These are phyloP conservation scores for Xylaria venustula DNA, from an alignment of 495 filamentous ascomycete species.

Conservation along the genomic window DNA sequence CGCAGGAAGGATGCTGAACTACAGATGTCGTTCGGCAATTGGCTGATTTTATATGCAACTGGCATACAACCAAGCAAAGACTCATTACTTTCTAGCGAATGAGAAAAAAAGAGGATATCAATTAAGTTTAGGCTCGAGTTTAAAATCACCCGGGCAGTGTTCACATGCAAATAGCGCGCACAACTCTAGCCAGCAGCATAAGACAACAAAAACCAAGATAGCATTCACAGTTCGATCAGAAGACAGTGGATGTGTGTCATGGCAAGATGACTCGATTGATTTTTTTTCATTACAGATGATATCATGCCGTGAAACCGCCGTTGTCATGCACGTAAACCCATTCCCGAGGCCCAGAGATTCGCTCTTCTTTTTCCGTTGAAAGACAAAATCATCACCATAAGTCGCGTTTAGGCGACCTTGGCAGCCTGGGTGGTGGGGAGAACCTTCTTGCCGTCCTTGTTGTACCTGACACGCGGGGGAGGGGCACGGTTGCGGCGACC, in stretches of 20 bases:
- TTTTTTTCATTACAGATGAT: conserved; percentile 32
- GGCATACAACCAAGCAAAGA: no score
- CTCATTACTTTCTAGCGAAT: no score
- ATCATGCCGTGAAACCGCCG: conserved; percentile 31
- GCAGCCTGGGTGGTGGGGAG: conserved; percentile 70
- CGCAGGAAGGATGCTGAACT: no score
- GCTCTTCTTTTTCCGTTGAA: conserved; percentile 21
- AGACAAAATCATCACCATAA: conserved; percentile 20
- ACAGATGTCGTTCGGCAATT: no score
- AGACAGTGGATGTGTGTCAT: conserved; percentile 6
- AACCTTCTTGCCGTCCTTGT: conserved; percentile 99
- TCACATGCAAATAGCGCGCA: no score
- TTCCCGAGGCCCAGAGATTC: conserved; percentile 29
- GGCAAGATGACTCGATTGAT: conserved; percentile 32
- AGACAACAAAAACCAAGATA: neutral
- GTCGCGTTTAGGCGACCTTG: conserved; percentile 36
- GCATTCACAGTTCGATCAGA: neutral
- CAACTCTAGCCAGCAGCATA: no score
- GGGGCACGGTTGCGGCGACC: conserved; percentile 98
- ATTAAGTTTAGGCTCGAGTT: no score
- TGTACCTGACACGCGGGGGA: conserved; percentile 95
- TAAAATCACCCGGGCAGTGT: no score
- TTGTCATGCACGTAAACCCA: conserved; percentile 28
- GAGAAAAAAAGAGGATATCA: no score
- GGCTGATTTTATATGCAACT: no score